Conservation (phyloP, 129 eudicot species). For the Dittrichia graveolens region DNA sequence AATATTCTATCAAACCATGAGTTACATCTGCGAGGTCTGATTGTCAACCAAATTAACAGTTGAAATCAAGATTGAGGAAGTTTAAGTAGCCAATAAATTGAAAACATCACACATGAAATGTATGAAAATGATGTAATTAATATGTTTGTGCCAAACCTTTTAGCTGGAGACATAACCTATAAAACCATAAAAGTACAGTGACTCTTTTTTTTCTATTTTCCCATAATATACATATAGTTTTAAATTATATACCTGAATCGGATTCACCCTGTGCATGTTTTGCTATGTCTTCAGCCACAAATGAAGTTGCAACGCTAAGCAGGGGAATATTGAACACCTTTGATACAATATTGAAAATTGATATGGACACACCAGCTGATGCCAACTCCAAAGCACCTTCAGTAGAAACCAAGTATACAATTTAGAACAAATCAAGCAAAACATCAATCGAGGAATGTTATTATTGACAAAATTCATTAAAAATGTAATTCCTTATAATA, state of each 20-base stretch:
- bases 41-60: too few relatives aligned
- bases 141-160: too few relatives aligned
- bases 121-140: too few relatives aligned
- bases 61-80: too few relatives aligned
- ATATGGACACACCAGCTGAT: slow-evolving; percentile 73
- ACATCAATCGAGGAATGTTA: background rate
- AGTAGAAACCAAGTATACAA: slow-evolving; percentile 6
- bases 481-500: background rate
- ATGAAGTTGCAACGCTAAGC: slow-evolving; percentile 76
- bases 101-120: too few relatives aligned
- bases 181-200: too few relatives aligned
- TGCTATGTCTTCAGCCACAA: slow-evolving; percentile 78
- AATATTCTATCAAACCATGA: too few relatives aligned
- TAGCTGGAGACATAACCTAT: too few relatives aligned
- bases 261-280: slow-evolving; percentile 38
- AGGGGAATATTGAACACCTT: slow-evolving; percentile 80
- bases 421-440: slow-evolving; percentile 28
- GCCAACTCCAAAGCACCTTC: slow-evolving; percentile 74
- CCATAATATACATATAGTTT: background rate
- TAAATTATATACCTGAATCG: slow-evolving; percentile 42
- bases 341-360: slow-evolving; percentile 70
- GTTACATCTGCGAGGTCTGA: too few relatives aligned
- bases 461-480: too few relatives aligned
- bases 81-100: too few relatives aligned
- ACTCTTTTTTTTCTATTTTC: background rate